Evolutionary conservation across 2,329 filamentous ascomycete species (phyloP).

Genomic region (Stachybotrys chlorohalonatus): DNA sequence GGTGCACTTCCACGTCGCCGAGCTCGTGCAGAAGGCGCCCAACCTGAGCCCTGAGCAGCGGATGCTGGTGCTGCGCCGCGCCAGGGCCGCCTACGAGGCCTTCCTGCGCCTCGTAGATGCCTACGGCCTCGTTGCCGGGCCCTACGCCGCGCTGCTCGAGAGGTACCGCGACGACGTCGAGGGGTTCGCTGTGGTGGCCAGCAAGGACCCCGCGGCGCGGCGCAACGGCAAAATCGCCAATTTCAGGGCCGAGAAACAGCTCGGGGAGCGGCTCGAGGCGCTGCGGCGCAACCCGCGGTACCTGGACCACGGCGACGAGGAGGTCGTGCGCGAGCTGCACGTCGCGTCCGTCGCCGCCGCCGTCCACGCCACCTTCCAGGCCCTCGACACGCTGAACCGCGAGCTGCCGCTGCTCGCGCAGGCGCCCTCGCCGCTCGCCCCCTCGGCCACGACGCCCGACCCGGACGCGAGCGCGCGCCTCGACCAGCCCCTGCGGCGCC

Average conservation of each 20-base stretch:
- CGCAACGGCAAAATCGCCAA: conserved; percentile 79
- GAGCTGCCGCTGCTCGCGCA: conserved; percentile 75
- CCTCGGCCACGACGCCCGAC: conserved; percentile 30
- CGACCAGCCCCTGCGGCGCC: conserved; percentile 51
- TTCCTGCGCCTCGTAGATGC: conserved; percentile 70
- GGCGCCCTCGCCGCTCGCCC: conserved; percentile 50
- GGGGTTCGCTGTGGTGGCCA: conserved; percentile 64
- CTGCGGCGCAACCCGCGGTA: conserved; percentile 38
- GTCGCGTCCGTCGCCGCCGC: conserved; percentile 65
- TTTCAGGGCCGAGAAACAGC: conserved; percentile 75
- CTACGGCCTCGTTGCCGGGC: conserved; percentile 61
- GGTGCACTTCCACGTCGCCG: conserved; percentile 68
- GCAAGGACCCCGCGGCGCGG: conserved; percentile 52
- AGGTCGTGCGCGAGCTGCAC: conserved; percentile 69
- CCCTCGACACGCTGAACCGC: conserved; percentile 76
- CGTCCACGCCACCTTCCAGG: conserved; percentile 73
- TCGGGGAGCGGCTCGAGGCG: conserved; percentile 71
- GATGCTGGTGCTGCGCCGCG: conserved; percentile 49
- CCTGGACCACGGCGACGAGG: conserved; percentile 66
- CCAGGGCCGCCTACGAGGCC: conserved; percentile 64
- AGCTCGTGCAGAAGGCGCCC: conserved; percentile 63
- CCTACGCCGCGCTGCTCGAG: conserved; percentile 62
- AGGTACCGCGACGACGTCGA: conserved; percentile 62
- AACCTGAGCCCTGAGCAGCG: conserved; percentile 46
- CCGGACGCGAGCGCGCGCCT: conserved; percentile 58